Conservation (phyloP, 805 yeast genomes). For the Komagataella pseudopastoris region DNA sequence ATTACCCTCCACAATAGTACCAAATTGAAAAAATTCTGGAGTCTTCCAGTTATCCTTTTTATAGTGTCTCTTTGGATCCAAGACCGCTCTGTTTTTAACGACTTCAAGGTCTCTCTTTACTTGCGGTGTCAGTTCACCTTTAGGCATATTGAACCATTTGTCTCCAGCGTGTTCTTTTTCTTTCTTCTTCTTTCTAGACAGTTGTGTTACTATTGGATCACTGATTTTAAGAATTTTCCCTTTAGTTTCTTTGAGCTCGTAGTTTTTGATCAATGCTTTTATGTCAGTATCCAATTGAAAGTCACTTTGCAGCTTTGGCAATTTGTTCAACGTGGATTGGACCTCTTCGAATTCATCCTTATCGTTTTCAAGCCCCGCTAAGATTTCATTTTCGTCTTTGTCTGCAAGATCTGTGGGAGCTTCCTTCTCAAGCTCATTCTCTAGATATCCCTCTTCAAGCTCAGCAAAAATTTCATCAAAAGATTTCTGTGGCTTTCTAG, state of each 20-base stretch:
- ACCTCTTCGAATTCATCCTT: background rate
- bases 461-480: conserved; percentile 1
- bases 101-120: conserved; percentile 67
- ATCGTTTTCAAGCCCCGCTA: background rate
- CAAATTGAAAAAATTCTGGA: conserved; percentile 77
- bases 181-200: conserved; percentile 4
- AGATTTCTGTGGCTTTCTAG: background rate
- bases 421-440: background rate
- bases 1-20: conserved; percentile 75
- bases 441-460: background rate
- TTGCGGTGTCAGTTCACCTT: conserved; percentile 57
- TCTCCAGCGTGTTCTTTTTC: conserved; percentile 28
- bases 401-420: background rate
- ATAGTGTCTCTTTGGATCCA: conserved; percentile 93
- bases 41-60: conserved; percentile 70
- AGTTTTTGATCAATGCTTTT: background rate
- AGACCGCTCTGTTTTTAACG: conserved; percentile 74
- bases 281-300: background rate
- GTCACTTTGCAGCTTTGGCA: background rate
- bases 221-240: conserved; percentile 3
- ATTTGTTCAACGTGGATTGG: background rate
- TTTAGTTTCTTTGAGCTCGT: background rate
- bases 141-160: conserved; percentile 75
- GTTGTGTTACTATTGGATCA: conserved; percentile 5
- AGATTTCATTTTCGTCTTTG: background rate